A percentile compares a stretch with the other conserved stretches of the same genome.
Conservation (phyloP, 1,139 yeast genomes). For the Pichia sorboxylosa region DNA sequence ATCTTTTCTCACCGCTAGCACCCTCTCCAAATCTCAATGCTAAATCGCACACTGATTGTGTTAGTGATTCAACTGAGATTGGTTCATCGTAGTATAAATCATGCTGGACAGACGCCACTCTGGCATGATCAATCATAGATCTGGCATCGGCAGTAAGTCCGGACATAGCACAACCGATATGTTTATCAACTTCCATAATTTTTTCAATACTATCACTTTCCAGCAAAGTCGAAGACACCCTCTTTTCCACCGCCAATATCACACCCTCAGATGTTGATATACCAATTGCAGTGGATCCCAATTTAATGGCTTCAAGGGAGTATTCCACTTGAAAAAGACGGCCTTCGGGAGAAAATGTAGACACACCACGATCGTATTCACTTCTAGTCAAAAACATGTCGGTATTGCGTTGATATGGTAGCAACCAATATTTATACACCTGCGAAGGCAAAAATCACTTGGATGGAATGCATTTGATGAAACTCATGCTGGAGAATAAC, state of each 20-base stretch:
- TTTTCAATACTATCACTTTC: constrained; percentile 93
- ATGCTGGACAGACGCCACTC: constrained; percentile 85
- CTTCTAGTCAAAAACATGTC: constrained; percentile 92
- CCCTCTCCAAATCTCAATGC: constrained; percentile 98
- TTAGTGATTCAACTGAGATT: constrained; percentile 83
- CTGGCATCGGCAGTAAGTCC: constrained; percentile 98
- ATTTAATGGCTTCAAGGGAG: constrained; percentile 92
- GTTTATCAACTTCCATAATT: constrained; percentile 86
- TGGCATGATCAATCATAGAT: constrained; percentile 96
- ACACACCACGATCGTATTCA: constrained; percentile 98
- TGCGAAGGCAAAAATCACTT: no score
- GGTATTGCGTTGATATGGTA: no score
- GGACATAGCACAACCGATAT: constrained; percentile 97
- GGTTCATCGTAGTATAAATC: constrained; percentile 85
- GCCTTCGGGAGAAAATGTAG: constrained; percentile 98
- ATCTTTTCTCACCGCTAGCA: constrained; percentile 91
- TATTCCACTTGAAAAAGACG: constrained; percentile 97
- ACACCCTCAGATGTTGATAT: constrained; percentile 96
- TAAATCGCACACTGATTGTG: constrained; percentile 94
- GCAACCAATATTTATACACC: no score
- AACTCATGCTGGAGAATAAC: no score
- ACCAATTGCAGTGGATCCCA: constrained; percentile 96
- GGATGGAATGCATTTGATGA: no score
- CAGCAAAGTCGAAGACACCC: constrained; percentile 85
- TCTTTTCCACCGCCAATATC: constrained; percentile 89